Evolutionary conservation across 306 rosid genomes (phyloP).

Genomic region (Ziziphus jujuba): DNA sequence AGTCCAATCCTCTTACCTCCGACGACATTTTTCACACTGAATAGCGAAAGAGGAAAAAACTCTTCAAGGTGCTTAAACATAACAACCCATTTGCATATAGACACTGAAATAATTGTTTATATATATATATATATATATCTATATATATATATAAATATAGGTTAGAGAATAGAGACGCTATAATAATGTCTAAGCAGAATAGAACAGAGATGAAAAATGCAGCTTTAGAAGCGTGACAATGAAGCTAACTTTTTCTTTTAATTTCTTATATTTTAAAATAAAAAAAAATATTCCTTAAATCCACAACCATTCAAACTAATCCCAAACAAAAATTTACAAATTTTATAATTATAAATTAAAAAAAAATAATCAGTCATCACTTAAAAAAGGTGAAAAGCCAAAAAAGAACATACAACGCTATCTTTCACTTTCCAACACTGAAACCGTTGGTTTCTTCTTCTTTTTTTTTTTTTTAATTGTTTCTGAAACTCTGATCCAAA

Average conservation of each 20-base stretch:
- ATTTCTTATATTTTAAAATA: neutral
- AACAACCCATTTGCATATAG: neutral
- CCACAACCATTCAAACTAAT: constrained; percentile 53
- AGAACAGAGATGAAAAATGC: constrained; percentile 21
- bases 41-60: constrained; percentile 7
- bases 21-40: constrained; percentile 53
- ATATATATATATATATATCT: constrained; percentile 18
- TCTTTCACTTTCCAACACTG: constrained; percentile 41
- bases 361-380: neutral
- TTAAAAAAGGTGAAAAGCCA: constrained; percentile 25
- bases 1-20: constrained; percentile 48
- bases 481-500: constrained; percentile 12
- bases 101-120: neutral
- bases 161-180: constrained; percentile 1
- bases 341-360: constrained; percentile 2
- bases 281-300: constrained; percentile 12
- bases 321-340: constrained; percentile 5
- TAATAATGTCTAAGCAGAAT: constrained; percentile 24
- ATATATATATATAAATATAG: constrained; percentile 19
- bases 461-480: too few species aligned
- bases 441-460: constrained; percentile 13
- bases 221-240: constrained; percentile 52
- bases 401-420: constrained; percentile 17
- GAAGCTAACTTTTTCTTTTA: constrained; percentile 45
- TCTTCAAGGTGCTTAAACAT: neutral